These are phyloP conservation scores for Penicillium sp. DNA, from an alignment of 2,329 filamentous ascomycete species.

Conservation along the genomic window DNA sequence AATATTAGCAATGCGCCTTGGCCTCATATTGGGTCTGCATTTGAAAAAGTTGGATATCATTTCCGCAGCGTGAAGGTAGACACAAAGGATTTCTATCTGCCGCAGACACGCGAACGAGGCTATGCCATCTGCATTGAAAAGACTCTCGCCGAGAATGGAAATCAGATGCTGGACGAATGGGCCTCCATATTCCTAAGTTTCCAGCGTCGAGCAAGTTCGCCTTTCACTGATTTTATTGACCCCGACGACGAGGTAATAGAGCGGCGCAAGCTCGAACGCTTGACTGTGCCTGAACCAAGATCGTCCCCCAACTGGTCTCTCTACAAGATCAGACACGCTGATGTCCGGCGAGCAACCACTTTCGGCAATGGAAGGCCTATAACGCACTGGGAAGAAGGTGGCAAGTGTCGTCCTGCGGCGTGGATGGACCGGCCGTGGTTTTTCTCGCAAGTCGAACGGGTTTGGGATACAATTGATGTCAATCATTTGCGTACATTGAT, in stretches of 20 bases:
- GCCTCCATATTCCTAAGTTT: slow-evolving; percentile 43
- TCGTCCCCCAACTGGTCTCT: slow-evolving; percentile 27
- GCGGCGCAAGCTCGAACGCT: slow-evolving; percentile 47
- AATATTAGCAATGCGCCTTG: slow-evolving; percentile 65
- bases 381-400: slow-evolving; percentile 57
- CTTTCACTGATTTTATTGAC: slow-evolving; percentile 60
- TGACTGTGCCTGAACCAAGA: slow-evolving; percentile 21
- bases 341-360: slow-evolving; percentile 47
- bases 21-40: slow-evolving; percentile 46
- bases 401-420: slow-evolving; percentile 52
- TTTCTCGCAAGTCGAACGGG: slow-evolving; percentile 52
- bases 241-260: slow-evolving; percentile 52
- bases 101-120: slow-evolving; percentile 62
- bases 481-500: slow-evolving; percentile 49
- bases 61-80: slow-evolving; percentile 53
- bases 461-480: slow-evolving; percentile 65
- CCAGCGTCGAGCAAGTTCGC: slow-evolving; percentile 57
- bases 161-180: slow-evolving; percentile 37
- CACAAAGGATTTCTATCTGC: slow-evolving; percentile 68
- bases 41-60: slow-evolving; percentile 53
- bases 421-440: slow-evolving; percentile 53
- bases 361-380: slow-evolving; percentile 56
- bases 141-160: slow-evolving; percentile 17
- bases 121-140: slow-evolving; percentile 58
- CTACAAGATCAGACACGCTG: slow-evolving; percentile 59